Evolutionary conservation across 2,329 filamentous ascomycete genomes (phyloP).

Genomic region (Claviceps monticola): DNA sequence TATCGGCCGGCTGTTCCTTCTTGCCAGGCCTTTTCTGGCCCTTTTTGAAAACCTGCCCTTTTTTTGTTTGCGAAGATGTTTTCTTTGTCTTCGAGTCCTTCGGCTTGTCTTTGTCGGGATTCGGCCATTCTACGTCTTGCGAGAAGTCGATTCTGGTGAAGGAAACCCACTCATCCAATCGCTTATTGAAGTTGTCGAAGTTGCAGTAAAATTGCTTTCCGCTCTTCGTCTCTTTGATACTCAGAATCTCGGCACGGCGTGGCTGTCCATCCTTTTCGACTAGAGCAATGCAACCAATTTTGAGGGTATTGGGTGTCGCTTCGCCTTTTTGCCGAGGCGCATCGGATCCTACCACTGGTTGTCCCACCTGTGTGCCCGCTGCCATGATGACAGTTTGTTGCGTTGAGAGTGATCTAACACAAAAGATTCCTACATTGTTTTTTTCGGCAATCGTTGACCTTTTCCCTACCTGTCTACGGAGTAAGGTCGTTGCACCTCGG

Average conservation of each 20-base stretch:
- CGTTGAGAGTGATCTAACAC: not conserved
- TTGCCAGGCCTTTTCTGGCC: conserved; percentile 40
- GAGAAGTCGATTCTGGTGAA: conserved; percentile 70
- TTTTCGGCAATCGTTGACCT: not conserved
- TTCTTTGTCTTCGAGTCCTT: conserved; percentile 70
- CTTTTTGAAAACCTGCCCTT: conserved; percentile 43
- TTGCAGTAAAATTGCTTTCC: conserved; percentile 89
- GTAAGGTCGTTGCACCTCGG: too few species aligned
- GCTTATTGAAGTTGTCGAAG: conserved; percentile 96
- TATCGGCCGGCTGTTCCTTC: conserved; percentile 39
- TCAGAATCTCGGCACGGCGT: conserved; percentile 91
- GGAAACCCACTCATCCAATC: conserved; percentile 72
- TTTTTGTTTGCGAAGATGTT: conserved; percentile 42
- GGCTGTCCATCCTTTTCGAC: conserved; percentile 63
- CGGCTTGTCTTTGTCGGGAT: conserved; percentile 68
- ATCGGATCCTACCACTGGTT: conserved; percentile 42
- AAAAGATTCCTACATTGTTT: not conserved
- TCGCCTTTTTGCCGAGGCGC: conserved; percentile 56
- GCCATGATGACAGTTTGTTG: conserved; percentile 33
- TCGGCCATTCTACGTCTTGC: conserved; percentile 92
- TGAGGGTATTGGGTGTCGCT: conserved; percentile 71
- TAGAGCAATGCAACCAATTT: conserved; percentile 45
- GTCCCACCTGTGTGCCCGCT: conserved; percentile 32
- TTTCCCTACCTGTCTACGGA: too few species aligned
- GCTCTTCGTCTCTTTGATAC: conserved; percentile 80